Percentiles rank a stretch among this genome's conserved stretches.
phyloP scores from a whole-genome alignment of 208 protist genomes.

The Trypanosoma conorhini region DNA sequence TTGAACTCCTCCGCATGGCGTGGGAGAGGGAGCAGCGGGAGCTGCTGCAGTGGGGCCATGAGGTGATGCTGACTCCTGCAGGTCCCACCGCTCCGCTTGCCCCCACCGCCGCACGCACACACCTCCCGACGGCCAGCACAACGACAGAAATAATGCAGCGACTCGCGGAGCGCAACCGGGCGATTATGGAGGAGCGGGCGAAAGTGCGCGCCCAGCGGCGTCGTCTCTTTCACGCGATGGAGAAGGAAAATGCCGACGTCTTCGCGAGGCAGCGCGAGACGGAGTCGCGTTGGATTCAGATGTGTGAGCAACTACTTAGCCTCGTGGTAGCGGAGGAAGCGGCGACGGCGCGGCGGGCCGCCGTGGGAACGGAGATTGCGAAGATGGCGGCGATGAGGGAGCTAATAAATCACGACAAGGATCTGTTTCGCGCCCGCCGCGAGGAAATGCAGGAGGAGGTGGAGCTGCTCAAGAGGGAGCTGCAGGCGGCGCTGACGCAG shows the following conservation, averaged over 20 bases:
- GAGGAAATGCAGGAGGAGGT: slow-evolving; percentile 13
- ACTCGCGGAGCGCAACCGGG: slow-evolving; percentile 9
- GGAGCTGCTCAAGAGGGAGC: slow-evolving; percentile 14
- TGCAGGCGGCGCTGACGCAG: slow-evolving; percentile 6
- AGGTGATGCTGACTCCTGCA: slow-evolving; percentile 11
- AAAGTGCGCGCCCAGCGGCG: neutral
- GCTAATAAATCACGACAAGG: slow-evolving; percentile 27
- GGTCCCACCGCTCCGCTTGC: slow-evolving; percentile 6
- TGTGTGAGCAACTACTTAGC: slow-evolving; percentile 20
- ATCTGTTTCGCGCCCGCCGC: slow-evolving; percentile 18
- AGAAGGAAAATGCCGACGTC: slow-evolving; percentile 7
- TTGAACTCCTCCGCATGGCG: slow-evolving; percentile 42
- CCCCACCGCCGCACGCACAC: slow-evolving; percentile 32
- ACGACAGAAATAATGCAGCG: slow-evolving; percentile 35
- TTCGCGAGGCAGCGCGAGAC: slow-evolving; percentile 25
- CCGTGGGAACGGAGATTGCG: slow-evolving; percentile 23
- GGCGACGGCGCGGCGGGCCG: slow-evolving; percentile 1
- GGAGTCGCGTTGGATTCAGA: slow-evolving; percentile 14
- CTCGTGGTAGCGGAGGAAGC: slow-evolving; percentile 25
- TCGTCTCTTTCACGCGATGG: slow-evolving; percentile 1
- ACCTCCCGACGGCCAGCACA: slow-evolving; percentile 33
- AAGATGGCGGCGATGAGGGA: slow-evolving; percentile 30
- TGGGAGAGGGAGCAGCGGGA: slow-evolving; percentile 70
- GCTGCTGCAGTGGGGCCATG: slow-evolving; percentile 40
- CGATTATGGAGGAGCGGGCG: neutral